Evolutionary conservation across 169 alveolate genomes (phyloP).

Genomic region (Plasmodium coatneyi): DNA sequence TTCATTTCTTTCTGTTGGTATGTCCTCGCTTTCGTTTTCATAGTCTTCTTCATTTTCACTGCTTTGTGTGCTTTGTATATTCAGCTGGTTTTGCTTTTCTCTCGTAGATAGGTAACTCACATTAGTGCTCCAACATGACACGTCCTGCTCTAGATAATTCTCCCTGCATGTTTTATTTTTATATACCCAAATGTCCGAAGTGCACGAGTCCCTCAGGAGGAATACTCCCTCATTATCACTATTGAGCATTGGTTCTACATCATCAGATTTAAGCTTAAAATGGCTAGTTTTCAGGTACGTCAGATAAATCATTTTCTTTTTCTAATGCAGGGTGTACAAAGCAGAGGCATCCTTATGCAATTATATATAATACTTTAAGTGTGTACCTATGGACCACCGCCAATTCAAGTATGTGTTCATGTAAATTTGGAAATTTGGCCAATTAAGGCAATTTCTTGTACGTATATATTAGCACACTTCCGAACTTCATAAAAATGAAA

Average conservation of each 20-base stretch:
- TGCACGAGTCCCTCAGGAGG: conserved; percentile 11
- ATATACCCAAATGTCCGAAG: neutral
- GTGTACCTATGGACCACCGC: neutral
- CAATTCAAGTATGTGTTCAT: neutral
- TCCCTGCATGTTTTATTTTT: neutral
- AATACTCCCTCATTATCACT: neutral
- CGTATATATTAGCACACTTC: neutral
- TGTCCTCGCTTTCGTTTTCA: neutral
- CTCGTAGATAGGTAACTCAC: neutral
- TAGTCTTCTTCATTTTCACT: neutral
- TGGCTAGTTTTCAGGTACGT: conserved; percentile 6
- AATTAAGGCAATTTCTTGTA: neutral
- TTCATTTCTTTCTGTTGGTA: neutral
- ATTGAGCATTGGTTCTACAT: conserved; percentile 8
- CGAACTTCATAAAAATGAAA: neutral
- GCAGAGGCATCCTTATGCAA: conserved; percentile 3
- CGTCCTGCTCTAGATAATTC: neutral
- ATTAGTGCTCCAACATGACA: neutral
- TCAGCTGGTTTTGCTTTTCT: neutral
- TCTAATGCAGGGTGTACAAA: neutral
- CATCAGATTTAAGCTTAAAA: conserved; percentile 9
- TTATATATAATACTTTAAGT: neutral
- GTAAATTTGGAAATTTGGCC: neutral
- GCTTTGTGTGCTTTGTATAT: neutral
- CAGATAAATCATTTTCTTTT: conserved; percentile 59